Evolutionary conservation across 2,329 filamentous ascomycete genomes (phyloP).

Genomic region (Claviceps digitariae): DNA sequence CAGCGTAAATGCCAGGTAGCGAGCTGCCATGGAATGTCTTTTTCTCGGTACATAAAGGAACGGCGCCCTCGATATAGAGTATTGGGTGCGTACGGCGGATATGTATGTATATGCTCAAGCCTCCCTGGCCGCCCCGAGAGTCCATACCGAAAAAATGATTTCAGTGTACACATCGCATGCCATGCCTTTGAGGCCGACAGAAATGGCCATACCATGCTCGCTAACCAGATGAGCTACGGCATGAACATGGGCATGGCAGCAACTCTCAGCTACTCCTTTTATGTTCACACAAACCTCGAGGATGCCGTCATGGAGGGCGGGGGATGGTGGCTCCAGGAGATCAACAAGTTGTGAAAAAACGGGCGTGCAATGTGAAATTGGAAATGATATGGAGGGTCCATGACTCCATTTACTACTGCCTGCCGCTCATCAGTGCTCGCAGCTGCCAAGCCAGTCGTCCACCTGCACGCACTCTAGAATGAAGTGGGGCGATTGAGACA

Average conservation of each 20-base stretch:
- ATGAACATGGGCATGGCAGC: constrained; percentile 26
- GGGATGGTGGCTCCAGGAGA: constrained; percentile 42
- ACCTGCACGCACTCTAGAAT: neutral
- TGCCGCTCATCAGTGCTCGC: too few relatives aligned
- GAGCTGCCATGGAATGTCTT: constrained; percentile 17
- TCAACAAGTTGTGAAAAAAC: constrained; percentile 17
- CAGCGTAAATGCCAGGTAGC: constrained; percentile 19
- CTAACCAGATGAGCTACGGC: constrained; percentile 34
- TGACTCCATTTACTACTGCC: too few relatives aligned
- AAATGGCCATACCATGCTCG: constrained; percentile 39
- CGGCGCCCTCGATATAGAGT: constrained; percentile 7
- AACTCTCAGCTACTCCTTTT: constrained; percentile 37
- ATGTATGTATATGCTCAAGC: constrained; percentile 27
- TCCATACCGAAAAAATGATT: constrained; percentile 25
- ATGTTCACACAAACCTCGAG: constrained; percentile 35
- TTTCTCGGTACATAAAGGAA: constrained; percentile 7
- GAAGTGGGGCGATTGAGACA: too few relatives aligned
- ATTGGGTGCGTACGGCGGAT: constrained; percentile 21
- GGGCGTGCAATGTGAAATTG: too few relatives aligned
- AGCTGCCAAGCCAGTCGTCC: neutral
- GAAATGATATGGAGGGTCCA: neutral
- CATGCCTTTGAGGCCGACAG: constrained; percentile 40
- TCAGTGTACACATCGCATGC: constrained; percentile 31
- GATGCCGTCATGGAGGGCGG: constrained; percentile 33
- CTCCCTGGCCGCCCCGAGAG: constrained; percentile 24